phyloP scores from a whole-genome alignment of 2,329 filamentous ascomycete genomes.

The Arthrobotrys conoides region DNA sequence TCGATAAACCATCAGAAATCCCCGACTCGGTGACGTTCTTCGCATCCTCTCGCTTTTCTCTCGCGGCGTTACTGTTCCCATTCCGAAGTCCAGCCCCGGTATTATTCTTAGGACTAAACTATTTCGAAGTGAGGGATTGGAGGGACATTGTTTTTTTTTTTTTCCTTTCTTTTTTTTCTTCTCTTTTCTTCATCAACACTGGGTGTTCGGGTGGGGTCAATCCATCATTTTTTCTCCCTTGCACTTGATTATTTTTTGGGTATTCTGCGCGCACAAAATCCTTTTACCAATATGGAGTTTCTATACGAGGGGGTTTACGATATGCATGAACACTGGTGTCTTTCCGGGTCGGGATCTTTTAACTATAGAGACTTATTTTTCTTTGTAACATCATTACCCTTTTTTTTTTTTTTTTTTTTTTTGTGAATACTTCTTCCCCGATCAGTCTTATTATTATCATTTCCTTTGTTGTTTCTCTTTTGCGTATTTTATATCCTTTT shows the following conservation, averaged over 20 bases:
- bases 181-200: slow-evolving; percentile 59
- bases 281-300: slow-evolving; percentile 60
- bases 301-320: slow-evolving; percentile 59
- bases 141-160: slow-evolving; percentile 35
- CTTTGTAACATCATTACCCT: slow-evolving; percentile 46
- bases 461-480: slow-evolving; percentile 29
- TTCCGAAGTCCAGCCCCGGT: slow-evolving; percentile 60
- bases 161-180: slow-evolving; percentile 50
- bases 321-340: slow-evolving; percentile 61
- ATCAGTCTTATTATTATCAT: not conserved
- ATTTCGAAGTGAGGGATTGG: slow-evolving; percentile 30
- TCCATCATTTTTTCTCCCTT: slow-evolving; percentile 52
- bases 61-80: slow-evolving; percentile 58
- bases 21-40: slow-evolving; percentile 58
- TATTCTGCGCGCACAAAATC: slow-evolving; percentile 56
- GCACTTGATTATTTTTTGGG: slow-evolving; percentile 47
- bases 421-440: slow-evolving; percentile 41
- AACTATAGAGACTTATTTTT: slow-evolving; percentile 60
- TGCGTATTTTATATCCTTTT: slow-evolving; percentile 51
- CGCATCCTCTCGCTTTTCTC: slow-evolving; percentile 56
- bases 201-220: slow-evolving; percentile 58
- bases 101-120: slow-evolving; percentile 50
- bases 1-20: slow-evolving; percentile 38
- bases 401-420: slow-evolving; percentile 43
- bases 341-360: slow-evolving; percentile 60